A percentile compares a stretch with the other conserved stretches of the same genome.
Evolutionary conservation across 108 stramenopile species (phyloP).

Genomic region (Nannochloropsis oceanica): DNA sequence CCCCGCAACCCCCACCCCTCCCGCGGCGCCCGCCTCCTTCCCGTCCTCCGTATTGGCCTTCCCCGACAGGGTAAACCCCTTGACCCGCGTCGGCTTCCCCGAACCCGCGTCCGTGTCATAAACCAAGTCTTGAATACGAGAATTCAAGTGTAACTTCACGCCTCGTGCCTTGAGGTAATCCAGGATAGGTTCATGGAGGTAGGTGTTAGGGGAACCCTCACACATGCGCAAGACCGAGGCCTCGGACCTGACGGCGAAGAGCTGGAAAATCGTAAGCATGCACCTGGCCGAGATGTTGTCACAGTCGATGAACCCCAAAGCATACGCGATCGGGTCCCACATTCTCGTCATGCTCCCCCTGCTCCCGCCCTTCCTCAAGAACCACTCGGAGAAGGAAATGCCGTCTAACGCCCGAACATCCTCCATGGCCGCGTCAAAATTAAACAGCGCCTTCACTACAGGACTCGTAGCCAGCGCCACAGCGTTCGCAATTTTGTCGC

Average conservation of each 20-base stretch:
- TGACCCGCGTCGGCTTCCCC: neutral
- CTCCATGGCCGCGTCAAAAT: constrained; percentile 88
- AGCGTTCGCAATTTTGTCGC: constrained; percentile 80
- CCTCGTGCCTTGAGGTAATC: constrained; percentile 73
- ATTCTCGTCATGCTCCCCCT: constrained; percentile 73
- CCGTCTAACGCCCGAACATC: constrained; percentile 80
- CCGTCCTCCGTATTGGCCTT: constrained; percentile 64
- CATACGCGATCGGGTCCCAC: constrained; percentile 96
- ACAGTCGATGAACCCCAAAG: constrained; percentile 87
- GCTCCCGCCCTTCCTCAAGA: constrained; percentile 65
- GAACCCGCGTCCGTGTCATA: neutral
- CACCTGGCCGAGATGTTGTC: constrained; percentile 82
- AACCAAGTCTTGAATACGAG: neutral
- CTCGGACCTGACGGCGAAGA: constrained; percentile 86
- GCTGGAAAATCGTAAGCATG: constrained; percentile 86
- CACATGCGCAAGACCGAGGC: constrained; percentile 87
- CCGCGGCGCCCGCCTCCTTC: constrained; percentile 43
- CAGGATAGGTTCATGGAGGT: constrained; percentile 82
- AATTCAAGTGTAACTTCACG: constrained; percentile 48
- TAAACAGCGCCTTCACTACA: constrained; percentile 76
- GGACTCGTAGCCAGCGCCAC: constrained; percentile 73
- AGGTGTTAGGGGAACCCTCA: constrained; percentile 79
- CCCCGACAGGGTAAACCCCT: constrained; percentile 40
- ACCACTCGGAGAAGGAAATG: constrained; percentile 92
- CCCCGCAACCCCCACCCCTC: constrained; percentile 42